Percentiles rank a stretch among this genome's conserved stretches.
Conservation (phyloP, 805 yeast species). For the Phaffomyces antillensis region DNA sequence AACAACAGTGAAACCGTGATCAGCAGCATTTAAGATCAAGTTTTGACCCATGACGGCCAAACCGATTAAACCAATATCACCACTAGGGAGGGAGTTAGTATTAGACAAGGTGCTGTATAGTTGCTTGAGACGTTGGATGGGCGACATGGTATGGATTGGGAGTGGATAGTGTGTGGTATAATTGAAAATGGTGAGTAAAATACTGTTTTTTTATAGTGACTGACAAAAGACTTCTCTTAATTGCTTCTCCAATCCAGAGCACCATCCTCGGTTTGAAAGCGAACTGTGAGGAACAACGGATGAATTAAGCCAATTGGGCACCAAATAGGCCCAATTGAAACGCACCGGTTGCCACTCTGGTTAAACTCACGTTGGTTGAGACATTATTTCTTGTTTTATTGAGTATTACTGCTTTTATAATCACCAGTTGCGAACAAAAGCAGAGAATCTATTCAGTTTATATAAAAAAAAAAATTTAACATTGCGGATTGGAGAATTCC, state of each 20-base stretch:
- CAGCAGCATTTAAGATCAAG: conserved; percentile 95
- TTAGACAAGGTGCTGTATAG: neutral
- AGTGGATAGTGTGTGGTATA: too few relatives aligned
- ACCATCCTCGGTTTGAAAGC: neutral
- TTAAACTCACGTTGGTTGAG: conserved; percentile 21
- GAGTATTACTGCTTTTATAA: too few relatives aligned
- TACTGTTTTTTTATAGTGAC: neutral
- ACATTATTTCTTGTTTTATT: conserved; percentile 6
- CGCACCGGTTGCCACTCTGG: neutral
- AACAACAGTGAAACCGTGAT: conserved; percentile 96
- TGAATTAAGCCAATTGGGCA: neutral
- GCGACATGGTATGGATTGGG: neutral
- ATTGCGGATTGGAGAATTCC: too few relatives aligned
- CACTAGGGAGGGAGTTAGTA: conserved; percentile 36
- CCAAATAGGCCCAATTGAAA: neutral
- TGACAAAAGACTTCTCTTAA: too few relatives aligned
- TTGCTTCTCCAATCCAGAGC: neutral
- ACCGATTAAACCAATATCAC: conserved; percentile 98
- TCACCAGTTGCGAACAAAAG: too few relatives aligned
- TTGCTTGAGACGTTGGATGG: conserved; percentile 10
- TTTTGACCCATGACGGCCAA: conserved; percentile 99
- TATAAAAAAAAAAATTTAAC: too few relatives aligned
- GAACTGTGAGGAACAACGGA: too few relatives aligned
- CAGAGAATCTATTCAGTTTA: too few relatives aligned
- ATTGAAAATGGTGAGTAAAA: neutral